phyloP scores from a whole-genome alignment of 2,329 filamentous ascomycete species.

The Hymenotorrendiella dingleyae region DNA sequence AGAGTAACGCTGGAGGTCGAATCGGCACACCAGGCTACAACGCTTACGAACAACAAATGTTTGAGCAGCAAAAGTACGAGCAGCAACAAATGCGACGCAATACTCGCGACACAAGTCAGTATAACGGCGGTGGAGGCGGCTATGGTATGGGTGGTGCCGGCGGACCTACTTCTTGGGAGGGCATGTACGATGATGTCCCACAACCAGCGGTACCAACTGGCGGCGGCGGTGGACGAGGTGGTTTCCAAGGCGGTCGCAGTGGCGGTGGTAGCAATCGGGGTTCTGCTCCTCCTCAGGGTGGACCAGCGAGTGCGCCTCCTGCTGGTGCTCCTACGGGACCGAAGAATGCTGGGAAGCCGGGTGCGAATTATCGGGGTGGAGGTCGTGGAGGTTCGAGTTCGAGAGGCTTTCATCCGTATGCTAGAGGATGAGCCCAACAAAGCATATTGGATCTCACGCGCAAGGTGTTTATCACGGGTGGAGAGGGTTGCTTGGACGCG shows the following conservation, averaged over 20 bases:
- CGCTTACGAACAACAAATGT: constrained; percentile 66
- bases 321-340: constrained; percentile 89
- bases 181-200: constrained; percentile 95
- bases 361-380: constrained; percentile 89
- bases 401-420: constrained; percentile 79
- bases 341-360: constrained; percentile 87
- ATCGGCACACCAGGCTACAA: constrained; percentile 38
- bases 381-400: constrained; percentile 58
- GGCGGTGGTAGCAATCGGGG: constrained; percentile 27
- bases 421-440: constrained; percentile 27
- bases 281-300: constrained; percentile 30
- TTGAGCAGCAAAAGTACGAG: constrained; percentile 75
- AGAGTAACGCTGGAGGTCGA: constrained; percentile 37
- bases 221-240: constrained; percentile 24
- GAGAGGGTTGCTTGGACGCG: no score
- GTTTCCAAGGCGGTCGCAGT: constrained; percentile 15
- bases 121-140: constrained; percentile 29
- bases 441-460: no score
- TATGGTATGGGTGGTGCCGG: constrained; percentile 47
- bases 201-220: constrained; percentile 57
- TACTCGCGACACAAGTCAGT: constrained; percentile 27
- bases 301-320: constrained; percentile 51
- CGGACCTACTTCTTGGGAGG: constrained; percentile 86
- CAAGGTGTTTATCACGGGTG: no score
- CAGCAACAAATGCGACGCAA: constrained; percentile 53